Conservation (phyloP, 192 early-diverging fungal species). For the Coemansia sp. region DNA sequence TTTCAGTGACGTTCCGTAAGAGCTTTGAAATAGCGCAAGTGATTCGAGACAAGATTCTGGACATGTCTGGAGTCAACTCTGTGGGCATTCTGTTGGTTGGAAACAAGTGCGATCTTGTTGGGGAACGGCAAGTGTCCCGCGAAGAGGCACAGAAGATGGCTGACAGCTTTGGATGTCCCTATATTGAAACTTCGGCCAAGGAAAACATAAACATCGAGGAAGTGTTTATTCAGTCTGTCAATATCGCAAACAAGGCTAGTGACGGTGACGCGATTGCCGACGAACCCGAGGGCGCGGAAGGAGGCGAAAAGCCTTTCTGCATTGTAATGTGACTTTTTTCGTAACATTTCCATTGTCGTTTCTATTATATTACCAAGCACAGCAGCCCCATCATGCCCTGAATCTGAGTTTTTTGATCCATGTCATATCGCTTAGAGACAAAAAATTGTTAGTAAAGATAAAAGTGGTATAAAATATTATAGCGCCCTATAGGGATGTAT, state of each 20-base stretch:
- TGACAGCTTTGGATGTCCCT: constrained; percentile 78
- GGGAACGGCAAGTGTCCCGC: constrained; percentile 61
- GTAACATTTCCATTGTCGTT: not conserved
- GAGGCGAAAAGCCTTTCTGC: constrained; percentile 32
- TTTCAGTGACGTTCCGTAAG: constrained; percentile 79
- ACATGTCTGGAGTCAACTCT: constrained; percentile 83
- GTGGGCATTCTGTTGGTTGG: constrained; percentile 89
- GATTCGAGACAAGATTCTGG: constrained; percentile 91
- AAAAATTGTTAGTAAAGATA: no score
- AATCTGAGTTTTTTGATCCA: no score
- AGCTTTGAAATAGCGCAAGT: constrained; percentile 88
- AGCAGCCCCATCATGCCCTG: no score
- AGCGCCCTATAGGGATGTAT: not conserved
- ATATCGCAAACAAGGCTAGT: constrained; percentile 25
- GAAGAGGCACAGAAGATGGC: constrained; percentile 78
- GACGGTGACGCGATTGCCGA: constrained; percentile 12
- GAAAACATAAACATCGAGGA: constrained; percentile 80
- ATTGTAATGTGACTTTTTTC: constrained; percentile 29
- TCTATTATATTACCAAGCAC: constrained; percentile 7
- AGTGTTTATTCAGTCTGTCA: constrained; percentile 37
- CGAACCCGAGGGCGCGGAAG: not conserved
- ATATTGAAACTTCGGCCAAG: constrained; percentile 88
- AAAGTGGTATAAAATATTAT: not conserved
- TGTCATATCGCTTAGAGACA: no score
- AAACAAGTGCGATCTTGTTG: constrained; percentile 85